Evolutionary conservation across 1,139 yeast genomes (phyloP).

Genomic region (Saccharomycopsis crataegensis): DNA sequence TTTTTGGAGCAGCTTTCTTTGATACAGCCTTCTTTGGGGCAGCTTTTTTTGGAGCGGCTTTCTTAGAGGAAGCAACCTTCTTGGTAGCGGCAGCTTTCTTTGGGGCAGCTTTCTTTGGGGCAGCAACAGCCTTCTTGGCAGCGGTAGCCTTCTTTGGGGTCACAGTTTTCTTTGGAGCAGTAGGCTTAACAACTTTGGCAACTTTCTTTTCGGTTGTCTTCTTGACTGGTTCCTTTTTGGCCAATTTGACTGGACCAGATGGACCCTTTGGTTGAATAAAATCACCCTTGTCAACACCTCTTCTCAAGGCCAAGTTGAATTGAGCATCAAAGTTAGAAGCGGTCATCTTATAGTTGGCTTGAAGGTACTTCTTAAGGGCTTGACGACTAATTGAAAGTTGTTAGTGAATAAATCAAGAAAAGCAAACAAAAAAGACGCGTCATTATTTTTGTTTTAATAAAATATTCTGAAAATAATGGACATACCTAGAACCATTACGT

Average conservation of each 20-base stretch:
- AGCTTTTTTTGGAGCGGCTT: slow-evolving; percentile 10
- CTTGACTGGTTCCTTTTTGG: slow-evolving; percentile 22
- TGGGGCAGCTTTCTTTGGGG: slow-evolving; percentile 8
- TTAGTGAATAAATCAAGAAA: slow-evolving; percentile 34
- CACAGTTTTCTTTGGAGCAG: slow-evolving; percentile 2
- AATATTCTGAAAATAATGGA: slow-evolving; percentile 20
- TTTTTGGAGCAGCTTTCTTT: slow-evolving; percentile 10
- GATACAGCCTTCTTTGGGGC: slow-evolving; percentile 4
- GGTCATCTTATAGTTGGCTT: slow-evolving; percentile 51
- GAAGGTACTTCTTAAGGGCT: slow-evolving; percentile 58
- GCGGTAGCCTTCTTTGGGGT: slow-evolving; percentile 1
- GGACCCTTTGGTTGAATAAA: slow-evolving; percentile 82
- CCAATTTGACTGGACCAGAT: slow-evolving; percentile 34
- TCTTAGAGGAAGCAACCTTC: slow-evolving; percentile 5
- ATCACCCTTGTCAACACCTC: slow-evolving; percentile 72
- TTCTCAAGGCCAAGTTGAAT: slow-evolving; percentile 73
- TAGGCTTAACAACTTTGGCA: not conserved
- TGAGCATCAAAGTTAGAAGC: slow-evolving; percentile 64
- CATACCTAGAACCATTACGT: slow-evolving; percentile 74
- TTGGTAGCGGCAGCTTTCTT: slow-evolving; percentile 1
- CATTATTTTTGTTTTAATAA: not conserved
- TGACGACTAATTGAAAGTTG: slow-evolving; percentile 40
- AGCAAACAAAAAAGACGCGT: slow-evolving; percentile 24
- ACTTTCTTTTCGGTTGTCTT: slow-evolving; percentile 21
- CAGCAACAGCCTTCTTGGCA: slow-evolving; percentile 10